These are phyloP conservation scores for Senna siamea DNA, from an alignment of 306 rosid genomes.

Conservation along the genomic window DNA sequence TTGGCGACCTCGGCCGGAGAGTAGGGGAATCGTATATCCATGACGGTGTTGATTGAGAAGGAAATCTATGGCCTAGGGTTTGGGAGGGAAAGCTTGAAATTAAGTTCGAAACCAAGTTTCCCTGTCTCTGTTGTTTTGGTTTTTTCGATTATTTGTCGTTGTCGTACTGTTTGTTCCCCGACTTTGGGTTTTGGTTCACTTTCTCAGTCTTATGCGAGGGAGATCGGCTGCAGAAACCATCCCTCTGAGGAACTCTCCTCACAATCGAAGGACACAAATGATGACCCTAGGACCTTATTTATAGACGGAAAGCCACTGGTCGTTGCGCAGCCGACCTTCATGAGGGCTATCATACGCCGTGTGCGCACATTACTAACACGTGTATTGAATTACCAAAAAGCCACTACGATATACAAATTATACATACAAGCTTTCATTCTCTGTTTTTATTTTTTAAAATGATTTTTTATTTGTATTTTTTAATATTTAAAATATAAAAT, in stretches of 20 bases:
- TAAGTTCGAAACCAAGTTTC: not conserved
- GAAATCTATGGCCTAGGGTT: constrained; percentile 47
- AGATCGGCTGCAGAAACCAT: constrained; percentile 38
- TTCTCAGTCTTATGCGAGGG: not conserved
- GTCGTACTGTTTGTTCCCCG: not conserved
- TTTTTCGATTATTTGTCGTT: not conserved
- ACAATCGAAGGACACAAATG: accelerated
- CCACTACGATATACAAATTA: too few species aligned
- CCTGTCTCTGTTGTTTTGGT: not conserved
- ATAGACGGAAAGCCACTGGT: constrained; percentile 61
- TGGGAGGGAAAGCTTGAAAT: constrained; percentile 30
- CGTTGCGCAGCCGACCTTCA: not conserved
- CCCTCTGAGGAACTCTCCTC: constrained; percentile 41
- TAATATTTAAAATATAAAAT: too few species aligned
- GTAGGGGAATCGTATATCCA: constrained; percentile 93
- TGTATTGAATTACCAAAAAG: not conserved
- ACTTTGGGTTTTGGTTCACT: not conserved
- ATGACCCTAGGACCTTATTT: constrained; percentile 47
- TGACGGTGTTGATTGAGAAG: constrained; percentile 47
- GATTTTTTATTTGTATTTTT: too few species aligned
- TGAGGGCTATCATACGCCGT: constrained; percentile 37
- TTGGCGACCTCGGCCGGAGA: constrained; percentile 99
- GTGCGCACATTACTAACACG: not conserved
- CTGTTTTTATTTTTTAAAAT: too few species aligned
- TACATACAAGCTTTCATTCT: too few species aligned